Conservation (phyloP, 352 stramenopile genomes). For the Pythium insidiosum region DNA sequence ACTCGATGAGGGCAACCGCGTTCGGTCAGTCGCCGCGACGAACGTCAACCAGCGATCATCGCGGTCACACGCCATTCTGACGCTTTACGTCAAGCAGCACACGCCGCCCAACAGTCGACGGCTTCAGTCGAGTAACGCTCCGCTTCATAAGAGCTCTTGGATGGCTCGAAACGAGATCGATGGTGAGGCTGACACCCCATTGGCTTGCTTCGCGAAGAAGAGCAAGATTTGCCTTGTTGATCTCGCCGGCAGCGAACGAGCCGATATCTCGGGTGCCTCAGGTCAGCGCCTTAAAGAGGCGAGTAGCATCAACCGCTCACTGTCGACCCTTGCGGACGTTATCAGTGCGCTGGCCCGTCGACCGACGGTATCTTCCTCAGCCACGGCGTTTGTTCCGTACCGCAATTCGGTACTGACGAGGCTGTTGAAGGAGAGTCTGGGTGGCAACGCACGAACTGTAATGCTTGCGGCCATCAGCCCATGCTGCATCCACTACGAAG, state of each 20-base stretch:
- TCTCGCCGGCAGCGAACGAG: constrained; percentile 57
- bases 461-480: constrained; percentile 87
- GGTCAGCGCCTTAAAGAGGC: constrained; percentile 57
- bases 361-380: constrained; percentile 1
- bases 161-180: constrained; percentile 2
- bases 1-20: constrained; percentile 53
- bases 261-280: constrained; percentile 36
- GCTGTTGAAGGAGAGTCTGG: constrained; percentile 71
- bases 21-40: constrained; percentile 39
- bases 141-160: constrained; percentile 4
- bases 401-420: constrained; percentile 85
- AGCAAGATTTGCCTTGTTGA: constrained; percentile 75
- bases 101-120: no score
- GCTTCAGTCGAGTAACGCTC: constrained; percentile 5
- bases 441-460: constrained; percentile 72
- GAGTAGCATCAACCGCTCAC: constrained; percentile 74
- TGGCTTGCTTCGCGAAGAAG: constrained; percentile 20
- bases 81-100: constrained; percentile 39
- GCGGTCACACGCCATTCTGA: constrained; percentile 62
- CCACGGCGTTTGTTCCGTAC: constrained; percentile 70
- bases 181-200: neutral
- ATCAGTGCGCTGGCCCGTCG: constrained; percentile 61
- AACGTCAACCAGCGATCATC: constrained; percentile 37
- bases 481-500: constrained; percentile 78
- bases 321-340: constrained; percentile 80